Evolutionary conservation across 2,329 filamentous ascomycete genomes (phyloP), one percentile per base, ranked within the genome.

Genomic region (Cercospora nicotianae): DNA sequence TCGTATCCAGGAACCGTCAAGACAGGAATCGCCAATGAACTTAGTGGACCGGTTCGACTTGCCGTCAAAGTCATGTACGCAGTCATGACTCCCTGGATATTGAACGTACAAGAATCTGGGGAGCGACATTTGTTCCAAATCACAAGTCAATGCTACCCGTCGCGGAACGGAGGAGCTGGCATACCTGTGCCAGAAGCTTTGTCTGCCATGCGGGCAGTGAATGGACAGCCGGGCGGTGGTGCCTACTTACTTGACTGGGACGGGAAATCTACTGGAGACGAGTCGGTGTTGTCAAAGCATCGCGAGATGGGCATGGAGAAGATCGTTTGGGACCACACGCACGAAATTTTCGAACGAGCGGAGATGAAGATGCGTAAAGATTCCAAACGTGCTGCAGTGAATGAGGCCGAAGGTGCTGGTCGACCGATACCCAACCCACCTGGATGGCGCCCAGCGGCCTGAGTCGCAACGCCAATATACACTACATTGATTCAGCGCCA

Each of bases 1-100:
- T 78, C 80, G 2, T 84, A 79, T 64, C 83, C 84, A 0, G 81
- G 83, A 3, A 75, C 80, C 16, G 84, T 87, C 45, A 80, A 82
- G 62, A 84, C 82, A 0, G 81, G 80, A 1, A 76, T 83, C 53
- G 75, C 76, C 12, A 79, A 81, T 63, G 77, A 77, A 45, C 75
- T 79, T 2, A 75, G 72, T 5, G 78, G 78, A 3, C 70, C 77
- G 1, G 73, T 75, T 60, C 75, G 73, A 39, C 71, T 79, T 39
- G 76, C 76, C 5, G 74, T 77, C 39, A 79, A 75, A 28, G 71
- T 79, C 18, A 67, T 79, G 63, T 79, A 78, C 68, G 75, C 77
- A 16, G 75, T 80, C 55, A 78, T 77, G 73, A 77, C 77, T 23
- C 76, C 79, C 26, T 79, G 79, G 78, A 77, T 79, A 63, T 70